phyloP scores from a whole-genome alignment of 305 asterid species.

The Striga hermonthica region DNA sequence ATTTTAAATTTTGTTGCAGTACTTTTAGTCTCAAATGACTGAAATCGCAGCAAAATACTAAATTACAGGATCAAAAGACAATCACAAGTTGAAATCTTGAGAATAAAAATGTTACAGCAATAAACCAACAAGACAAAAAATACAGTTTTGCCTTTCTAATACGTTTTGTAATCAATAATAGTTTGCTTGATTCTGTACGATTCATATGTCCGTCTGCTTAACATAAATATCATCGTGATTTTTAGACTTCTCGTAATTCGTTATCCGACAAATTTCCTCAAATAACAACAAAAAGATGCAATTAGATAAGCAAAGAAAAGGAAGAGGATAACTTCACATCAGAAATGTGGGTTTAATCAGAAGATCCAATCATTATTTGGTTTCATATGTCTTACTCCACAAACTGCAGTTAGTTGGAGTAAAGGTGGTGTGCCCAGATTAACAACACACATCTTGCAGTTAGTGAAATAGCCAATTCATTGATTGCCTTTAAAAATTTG shows the following conservation, averaged over 20 bases:
- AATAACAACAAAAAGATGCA: neutral
- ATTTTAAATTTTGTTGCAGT: too few relatives aligned
- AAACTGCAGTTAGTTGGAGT: constrained; percentile 35
- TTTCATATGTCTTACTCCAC: constrained; percentile 33
- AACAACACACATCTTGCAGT: constrained; percentile 25
- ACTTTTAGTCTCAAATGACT: too few relatives aligned
- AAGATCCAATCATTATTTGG: constrained; percentile 27
- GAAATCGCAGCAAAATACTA: too few relatives aligned
- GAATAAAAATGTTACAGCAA: too few relatives aligned
- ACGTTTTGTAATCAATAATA: too few relatives aligned
- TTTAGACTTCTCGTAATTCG: neutral
- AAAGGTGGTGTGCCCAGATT: constrained; percentile 21
- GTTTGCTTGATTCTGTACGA: too few relatives aligned
- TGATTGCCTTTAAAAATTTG: constrained; percentile 25
- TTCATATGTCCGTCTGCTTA: too few relatives aligned
- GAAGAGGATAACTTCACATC: neutral
- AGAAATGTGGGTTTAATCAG: neutral
- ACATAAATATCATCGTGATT: too few relatives aligned
- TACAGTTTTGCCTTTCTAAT: too few relatives aligned
- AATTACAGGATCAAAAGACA: too few relatives aligned
- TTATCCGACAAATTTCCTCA: neutral
- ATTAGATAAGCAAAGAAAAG: neutral
- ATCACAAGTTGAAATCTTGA: too few relatives aligned
- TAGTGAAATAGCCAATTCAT: constrained; percentile 26
- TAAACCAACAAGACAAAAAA: too few relatives aligned